Evolutionary conservation across 1,139 yeast genomes (phyloP), one percentile per base, ranked within the genome.

Genomic region (Yamadazyma membranifaciens): DNA sequence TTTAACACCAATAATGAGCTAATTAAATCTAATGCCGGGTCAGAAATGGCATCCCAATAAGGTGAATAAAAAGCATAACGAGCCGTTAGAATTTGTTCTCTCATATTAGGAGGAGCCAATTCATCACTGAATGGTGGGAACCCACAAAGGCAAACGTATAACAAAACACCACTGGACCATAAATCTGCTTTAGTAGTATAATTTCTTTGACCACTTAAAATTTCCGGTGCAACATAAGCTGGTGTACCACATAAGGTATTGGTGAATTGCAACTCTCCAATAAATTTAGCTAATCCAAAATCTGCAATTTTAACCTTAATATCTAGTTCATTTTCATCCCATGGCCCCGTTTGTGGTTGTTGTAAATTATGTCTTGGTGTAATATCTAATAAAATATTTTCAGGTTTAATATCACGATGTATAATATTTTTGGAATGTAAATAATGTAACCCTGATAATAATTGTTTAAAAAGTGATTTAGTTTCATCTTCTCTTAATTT

Each of bases 321-420:
- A 45, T 80, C 82, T 33, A 72, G 62, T 58, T 83, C 91, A 43
- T 76, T 63, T 2, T 65, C 69, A 56, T 82, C 91, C 94, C 65
- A 78, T 52, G 91, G 91, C 0, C 87, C 86, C 0, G 63, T 78
- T 65, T 84, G 84, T 4, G 80, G 81, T 41, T 76, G 76, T 24
- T 65, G 65, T 0, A 57, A 42, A 6, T 65, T 51, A 0, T 57
- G 51, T 36, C 78, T 63, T 7, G 75, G 80, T 0, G 69, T 69
- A 14, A 83, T 79, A 55, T 88, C 96, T 14, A 89, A 65, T 27
- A 89, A 67, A n/a, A 88, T 79, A 55, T 88, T 88, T 55, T 88
- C 96, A 0, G 96, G 96, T 56, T 88, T 88, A 43, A 89, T 85
- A 57, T 88, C 94, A 47, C 96, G 62, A 63, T 88, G 96, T 4